Conservation (phyloP, 441 rosid genomes). For the Erodium texanum region DNA sequence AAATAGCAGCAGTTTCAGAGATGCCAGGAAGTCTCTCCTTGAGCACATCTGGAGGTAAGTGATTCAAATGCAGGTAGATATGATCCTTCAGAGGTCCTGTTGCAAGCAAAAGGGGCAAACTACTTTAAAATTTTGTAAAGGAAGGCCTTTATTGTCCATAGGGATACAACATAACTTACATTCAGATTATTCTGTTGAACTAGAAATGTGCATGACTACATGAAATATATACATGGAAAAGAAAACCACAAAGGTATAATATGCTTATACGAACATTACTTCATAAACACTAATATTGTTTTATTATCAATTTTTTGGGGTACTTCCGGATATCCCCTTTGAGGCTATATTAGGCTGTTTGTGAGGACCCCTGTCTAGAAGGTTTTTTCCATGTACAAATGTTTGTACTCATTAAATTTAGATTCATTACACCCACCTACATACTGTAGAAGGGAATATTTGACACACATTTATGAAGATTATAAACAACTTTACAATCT, state of each 20-base stretch:
- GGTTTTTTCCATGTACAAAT: too few species aligned
- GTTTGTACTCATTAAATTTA: too few species aligned
- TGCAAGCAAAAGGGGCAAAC: neutral
- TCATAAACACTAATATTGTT: too few species aligned
- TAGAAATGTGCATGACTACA: too few species aligned
- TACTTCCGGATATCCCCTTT: too few species aligned
- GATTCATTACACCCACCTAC: neutral
- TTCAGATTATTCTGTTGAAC: too few species aligned
- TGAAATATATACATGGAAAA: too few species aligned
- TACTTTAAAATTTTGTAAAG: neutral
- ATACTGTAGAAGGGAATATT: neutral
- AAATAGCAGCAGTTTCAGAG: constrained; percentile 97
- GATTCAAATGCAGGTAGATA: constrained; percentile 84
- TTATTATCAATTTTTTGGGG: too few species aligned
- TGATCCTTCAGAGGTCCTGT: constrained; percentile 91
- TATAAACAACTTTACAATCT: neutral
- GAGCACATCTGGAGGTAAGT: constrained; percentile 92
- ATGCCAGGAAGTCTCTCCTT: constrained; percentile 97
- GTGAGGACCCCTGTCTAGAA: too few species aligned
- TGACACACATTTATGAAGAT: neutral
- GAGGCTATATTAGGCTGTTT: too few species aligned
- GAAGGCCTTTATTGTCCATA: neutral
- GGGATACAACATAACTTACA: neutral
- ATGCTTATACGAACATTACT: too few species aligned
- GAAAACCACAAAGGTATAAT: too few species aligned